phyloP scores from a whole-genome alignment of 371 early-diverging fungal genomes.

The Mortierella sp. region DNA sequence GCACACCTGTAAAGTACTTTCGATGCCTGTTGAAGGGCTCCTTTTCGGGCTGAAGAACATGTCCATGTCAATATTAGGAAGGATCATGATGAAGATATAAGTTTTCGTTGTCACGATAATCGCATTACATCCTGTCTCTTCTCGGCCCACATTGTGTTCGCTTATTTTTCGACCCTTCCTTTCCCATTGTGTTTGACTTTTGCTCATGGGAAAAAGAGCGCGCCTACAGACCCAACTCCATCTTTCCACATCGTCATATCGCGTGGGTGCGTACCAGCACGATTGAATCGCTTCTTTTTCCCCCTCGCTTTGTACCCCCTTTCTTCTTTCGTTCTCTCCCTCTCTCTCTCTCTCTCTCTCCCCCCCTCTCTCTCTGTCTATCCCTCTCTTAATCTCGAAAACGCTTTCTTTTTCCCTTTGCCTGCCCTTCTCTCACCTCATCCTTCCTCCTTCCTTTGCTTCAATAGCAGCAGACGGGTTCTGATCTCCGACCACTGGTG shows the following conservation, averaged over 20 bases:
- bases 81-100: not conserved
- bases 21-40: not conserved
- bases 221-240: not conserved
- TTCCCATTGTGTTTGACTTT: not conserved
- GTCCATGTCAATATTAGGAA: too few relatives aligned
- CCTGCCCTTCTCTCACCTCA: not conserved
- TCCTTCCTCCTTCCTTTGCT: not conserved
- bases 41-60: not conserved
- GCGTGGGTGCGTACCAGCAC: not conserved
- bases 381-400: not conserved
- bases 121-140: not conserved
- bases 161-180: not conserved
- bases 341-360: not conserved
- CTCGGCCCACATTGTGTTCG: not conserved
- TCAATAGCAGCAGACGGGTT: not conserved
- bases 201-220: slow-evolving; percentile 3
- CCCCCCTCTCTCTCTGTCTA: too few relatives aligned
- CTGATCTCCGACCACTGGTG: not conserved
- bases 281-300: not conserved
- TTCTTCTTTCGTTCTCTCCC: not conserved
- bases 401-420: not conserved
- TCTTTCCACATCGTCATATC: not conserved
- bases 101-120: not conserved
- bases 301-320: not conserved
- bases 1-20: not conserved